Evolutionary conservation across 78 protist species (phyloP).

Genomic region (Monocercomonoides exilis): DNA sequence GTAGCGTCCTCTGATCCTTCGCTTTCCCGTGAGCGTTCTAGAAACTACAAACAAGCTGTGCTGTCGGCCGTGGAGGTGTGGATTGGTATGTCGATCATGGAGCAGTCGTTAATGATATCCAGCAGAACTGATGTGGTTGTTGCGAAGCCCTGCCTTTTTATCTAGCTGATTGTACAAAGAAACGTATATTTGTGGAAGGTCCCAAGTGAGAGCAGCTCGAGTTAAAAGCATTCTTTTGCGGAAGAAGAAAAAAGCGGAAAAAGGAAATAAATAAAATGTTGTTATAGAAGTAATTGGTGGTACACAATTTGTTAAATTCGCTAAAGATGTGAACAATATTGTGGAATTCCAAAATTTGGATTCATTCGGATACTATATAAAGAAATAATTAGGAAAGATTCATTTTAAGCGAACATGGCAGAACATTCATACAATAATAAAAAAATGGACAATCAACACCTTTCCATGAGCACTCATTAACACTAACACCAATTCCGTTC

Average conservation of each 20-base stretch:
- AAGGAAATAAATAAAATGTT: background rate
- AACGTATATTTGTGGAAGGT: background rate
- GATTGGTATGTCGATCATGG: background rate
- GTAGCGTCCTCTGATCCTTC: background rate
- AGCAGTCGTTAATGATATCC: background rate
- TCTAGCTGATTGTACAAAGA: slow-evolving; percentile 20
- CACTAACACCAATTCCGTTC: background rate
- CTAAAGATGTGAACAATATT: background rate
- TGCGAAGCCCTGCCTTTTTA: slow-evolving; percentile 21
- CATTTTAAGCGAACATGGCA: background rate
- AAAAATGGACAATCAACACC: background rate
- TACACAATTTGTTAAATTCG: slow-evolving; percentile 44
- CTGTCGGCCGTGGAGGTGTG: background rate
- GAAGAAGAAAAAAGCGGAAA: background rate
- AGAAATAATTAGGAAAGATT: background rate
- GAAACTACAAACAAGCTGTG: background rate
- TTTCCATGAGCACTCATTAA: background rate
- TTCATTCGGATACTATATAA: background rate
- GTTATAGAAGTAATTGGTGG: slow-evolving; percentile 50
- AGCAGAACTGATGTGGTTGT: slow-evolving; percentile 23
- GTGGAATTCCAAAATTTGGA: background rate
- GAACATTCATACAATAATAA: background rate
- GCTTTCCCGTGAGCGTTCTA: background rate
- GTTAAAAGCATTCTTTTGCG: background rate
- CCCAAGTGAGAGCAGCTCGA: background rate